Base-by-base conservation (phyloP, 192 early-diverging fungal genomes). In the Cetraspora pellucida region DNA sequence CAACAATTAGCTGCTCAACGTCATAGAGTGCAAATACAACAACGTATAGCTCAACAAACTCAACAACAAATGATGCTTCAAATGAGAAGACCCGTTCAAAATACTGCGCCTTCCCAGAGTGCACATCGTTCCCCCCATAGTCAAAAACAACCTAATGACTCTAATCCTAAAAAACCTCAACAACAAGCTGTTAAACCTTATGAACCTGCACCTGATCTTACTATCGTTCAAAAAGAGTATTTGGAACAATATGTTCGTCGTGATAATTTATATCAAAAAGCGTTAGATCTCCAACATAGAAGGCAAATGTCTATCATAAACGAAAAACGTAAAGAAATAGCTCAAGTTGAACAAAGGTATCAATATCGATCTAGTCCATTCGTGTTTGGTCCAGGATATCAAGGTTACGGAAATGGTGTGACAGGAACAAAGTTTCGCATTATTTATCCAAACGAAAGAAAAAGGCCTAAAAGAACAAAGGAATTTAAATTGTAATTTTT, bases 311-410 rank as follows among this genome's bases (percentile, higher is more conserved):
- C 74, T 23, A 27, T 89, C 16, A 75, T 81, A 17, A 78, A 79
- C 25, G 85, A 82, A 25, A 89, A 89, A 65, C 80, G 82, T 31
- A 58, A 61, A 43, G 75, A 83, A 28, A 77, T 85, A 9, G 50
- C 80, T 13, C 78, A 82, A 10, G 78, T 64, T 11, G 86, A 86
- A 55, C 67, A 79, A 60, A 75, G 73, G 10, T 60, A 80, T 11
- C 68, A 75, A 58, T 74, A 74, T 6, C 82, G 85, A 49, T 68
- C 66, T 30, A 65, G 37, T 37, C 37, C 75, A 19, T 61, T 77
- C 8, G 45, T 80, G 8, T 89, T 87, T 84, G 90, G 91, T 8
- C 77, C 81, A 47, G 92, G 92, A 14, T 93, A 93, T 78, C 45
- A 79, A 66, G 87, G 87, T 0, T 84, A 80, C 59, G 87, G 86